Base-by-base conservation (phyloP, 2,329 filamentous ascomycete species). In the Cercospora brassicicola region DNA sequence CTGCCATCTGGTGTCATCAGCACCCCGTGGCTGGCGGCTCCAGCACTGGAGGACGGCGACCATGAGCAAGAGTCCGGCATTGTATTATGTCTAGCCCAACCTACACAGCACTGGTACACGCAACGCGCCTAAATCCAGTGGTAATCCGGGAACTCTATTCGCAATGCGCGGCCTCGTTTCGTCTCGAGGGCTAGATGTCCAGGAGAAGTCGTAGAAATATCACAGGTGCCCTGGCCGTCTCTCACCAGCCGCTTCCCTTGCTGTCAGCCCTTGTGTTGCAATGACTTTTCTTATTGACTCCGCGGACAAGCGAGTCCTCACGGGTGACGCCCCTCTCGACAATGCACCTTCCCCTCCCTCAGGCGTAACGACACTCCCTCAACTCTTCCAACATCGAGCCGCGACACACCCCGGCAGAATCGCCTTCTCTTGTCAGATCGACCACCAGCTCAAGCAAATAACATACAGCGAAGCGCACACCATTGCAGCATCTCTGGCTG, bases 381-480 rank as follows among this genome's bases (percentile, higher is more conserved):
- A 53, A 33, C 66, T 73, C 0, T 73, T 73, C 62, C 62, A 67
- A 36, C 62, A 72, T 39, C 67, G 64, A 39, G 68, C 71, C 11
- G 36, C 28, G 45, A 55, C 60, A 61, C 61, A 67, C 20, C 70
- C 71, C 2, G 33, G 69, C 31, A 62, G 48, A 36, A 66, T 63
- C n/a, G 71, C 71, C 4, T 73, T 69, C 39, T 73, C 71, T 8
- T 70, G 70, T 31, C 68, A 70, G 10, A 69, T 67, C 4, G 59
- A 69, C 11, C 20, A 66, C 62, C 66, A 63, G 60, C 45, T 72
- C 42, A 62, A 67, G 45, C 45, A 48, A 42, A 45, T 73, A 20
- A 72, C 71, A 67, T 73, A 71, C 48, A 65, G 63, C 11, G 68
- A 72, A 51, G 71, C 70, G 31, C 63, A 73, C 39, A 26, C 56